phyloP scores from a whole-genome alignment of 352 stramenopile genomes.

The Chrysophaeum taylorii region DNA sequence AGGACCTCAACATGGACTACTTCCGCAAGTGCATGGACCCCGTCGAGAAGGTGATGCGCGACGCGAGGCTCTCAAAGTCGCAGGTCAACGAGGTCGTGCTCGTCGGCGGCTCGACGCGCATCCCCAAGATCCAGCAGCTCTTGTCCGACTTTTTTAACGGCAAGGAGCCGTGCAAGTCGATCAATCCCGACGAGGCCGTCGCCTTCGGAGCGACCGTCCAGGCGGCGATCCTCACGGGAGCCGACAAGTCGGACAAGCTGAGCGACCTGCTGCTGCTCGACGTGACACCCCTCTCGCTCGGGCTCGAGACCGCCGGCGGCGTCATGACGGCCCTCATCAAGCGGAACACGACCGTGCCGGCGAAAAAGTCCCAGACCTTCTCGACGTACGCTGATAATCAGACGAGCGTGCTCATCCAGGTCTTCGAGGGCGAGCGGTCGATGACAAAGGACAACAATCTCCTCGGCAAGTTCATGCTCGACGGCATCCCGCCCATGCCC shows the following conservation, averaged over 20 bases:
- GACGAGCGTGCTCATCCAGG: conserved; percentile 71
- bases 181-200: conserved; percentile 87
- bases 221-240: conserved; percentile 73
- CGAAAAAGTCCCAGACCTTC: conserved; percentile 71
- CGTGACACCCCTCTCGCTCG: conserved; percentile 78
- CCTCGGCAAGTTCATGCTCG: conserved; percentile 73
- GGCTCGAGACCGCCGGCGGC: conserved; percentile 73
- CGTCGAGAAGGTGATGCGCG: conserved; percentile 71
- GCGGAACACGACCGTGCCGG: conserved; percentile 73
- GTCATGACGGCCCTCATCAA: conserved; percentile 79
- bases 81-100: conserved; percentile 88
- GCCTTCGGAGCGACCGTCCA: conserved; percentile 82
- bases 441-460: conserved; percentile 85
- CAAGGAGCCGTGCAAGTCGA: conserved; percentile 27
- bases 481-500: conserved; percentile 66
- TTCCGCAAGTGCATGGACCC: conserved; percentile 80
- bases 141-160: conserved; percentile 91
- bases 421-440: conserved; percentile 81
- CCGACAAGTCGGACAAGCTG: conserved; percentile 58
- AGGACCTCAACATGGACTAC: conserved; percentile 82
- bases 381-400: conserved; percentile 80
- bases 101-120: conserved; percentile 88
- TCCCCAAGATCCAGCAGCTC: conserved; percentile 88
- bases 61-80: conserved; percentile 71
- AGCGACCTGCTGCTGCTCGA: conserved; percentile 72